phyloP scores from a whole-genome alignment of 208 protist genomes.

The Leishmania lainsoni region DNA sequence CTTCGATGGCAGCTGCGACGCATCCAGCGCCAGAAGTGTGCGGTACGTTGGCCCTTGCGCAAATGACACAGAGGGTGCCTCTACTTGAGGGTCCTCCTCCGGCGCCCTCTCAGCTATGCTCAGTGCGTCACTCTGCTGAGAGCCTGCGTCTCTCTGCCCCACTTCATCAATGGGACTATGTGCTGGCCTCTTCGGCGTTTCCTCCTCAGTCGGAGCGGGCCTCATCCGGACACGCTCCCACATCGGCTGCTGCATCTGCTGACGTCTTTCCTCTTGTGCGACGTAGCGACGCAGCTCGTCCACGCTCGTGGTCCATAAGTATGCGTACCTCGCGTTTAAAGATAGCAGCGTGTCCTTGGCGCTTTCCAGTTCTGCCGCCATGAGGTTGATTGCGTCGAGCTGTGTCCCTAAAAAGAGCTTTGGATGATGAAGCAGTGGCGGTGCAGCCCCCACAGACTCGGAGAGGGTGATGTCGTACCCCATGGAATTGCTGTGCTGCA shows the following conservation, averaged over 20 bases:
- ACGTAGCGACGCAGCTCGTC: slow-evolving; percentile 38
- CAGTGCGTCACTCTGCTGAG: not conserved
- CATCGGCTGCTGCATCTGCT: slow-evolving; percentile 24
- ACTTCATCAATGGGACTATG: not conserved
- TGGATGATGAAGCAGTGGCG: slow-evolving; percentile 33
- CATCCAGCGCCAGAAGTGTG: slow-evolving; percentile 33
- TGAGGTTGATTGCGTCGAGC: slow-evolving; percentile 32
- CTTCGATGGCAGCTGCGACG: slow-evolving; percentile 28
- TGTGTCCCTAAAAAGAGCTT: slow-evolving; percentile 37
- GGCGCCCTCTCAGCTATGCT: not conserved
- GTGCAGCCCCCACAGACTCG: slow-evolving; percentile 21
- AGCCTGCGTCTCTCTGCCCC: not conserved
- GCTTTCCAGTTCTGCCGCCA: slow-evolving; percentile 29
- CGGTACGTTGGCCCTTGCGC: slow-evolving; percentile 16
- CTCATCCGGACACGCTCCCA: slow-evolving; percentile 37
- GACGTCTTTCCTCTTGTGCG: slow-evolving; percentile 29
- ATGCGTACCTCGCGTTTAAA: slow-evolving; percentile 43
- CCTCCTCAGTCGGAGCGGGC: slow-evolving; percentile 5
- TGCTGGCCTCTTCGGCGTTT: not conserved
- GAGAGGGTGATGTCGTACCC: slow-evolving; percentile 25
- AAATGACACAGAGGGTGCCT: slow-evolving; percentile 2
- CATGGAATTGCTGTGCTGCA: slow-evolving; percentile 8
- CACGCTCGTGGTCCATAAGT: slow-evolving; percentile 55
- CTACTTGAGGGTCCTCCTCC: not conserved
- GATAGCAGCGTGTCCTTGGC: slow-evolving; percentile 38